Evolutionary conservation across 352 stramenopile species (phyloP).

Genomic region (Blastocystis sp.): DNA sequence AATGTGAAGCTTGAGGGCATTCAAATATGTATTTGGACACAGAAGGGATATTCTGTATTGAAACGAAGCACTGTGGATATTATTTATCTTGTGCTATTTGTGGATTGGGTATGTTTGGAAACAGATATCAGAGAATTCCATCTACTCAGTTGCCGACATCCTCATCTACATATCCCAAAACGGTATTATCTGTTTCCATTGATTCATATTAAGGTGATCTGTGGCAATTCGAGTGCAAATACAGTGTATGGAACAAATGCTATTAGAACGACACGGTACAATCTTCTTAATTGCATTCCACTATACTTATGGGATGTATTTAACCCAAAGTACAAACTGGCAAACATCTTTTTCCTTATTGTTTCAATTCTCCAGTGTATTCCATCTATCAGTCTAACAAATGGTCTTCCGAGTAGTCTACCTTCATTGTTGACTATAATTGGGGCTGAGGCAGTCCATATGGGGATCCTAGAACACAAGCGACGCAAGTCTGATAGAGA

Average conservation of each 20-base stretch:
- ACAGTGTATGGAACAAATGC: neutral
- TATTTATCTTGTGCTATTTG: no score
- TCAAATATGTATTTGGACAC: no score
- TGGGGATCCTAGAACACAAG: slow-evolving; percentile 53
- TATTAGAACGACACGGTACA: slow-evolving; percentile 49
- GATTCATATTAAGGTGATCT: neutral
- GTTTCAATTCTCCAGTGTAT: slow-evolving; percentile 65
- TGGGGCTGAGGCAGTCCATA: slow-evolving; percentile 56
- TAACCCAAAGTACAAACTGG: slow-evolving; percentile 66
- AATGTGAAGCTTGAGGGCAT: no score
- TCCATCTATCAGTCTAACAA: slow-evolving; percentile 56
- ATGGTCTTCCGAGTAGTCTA: slow-evolving; percentile 53
- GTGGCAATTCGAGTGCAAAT: neutral
- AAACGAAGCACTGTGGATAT: no score
- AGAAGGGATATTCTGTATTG: no score
- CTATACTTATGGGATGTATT: slow-evolving; percentile 67
- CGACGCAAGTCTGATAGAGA: slow-evolving; percentile 17
- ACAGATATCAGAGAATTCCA: neutral
- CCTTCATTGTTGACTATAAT: slow-evolving; percentile 64
- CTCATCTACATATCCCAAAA: slow-evolving; percentile 22
- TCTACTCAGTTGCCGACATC: neutral
- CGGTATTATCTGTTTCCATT: neutral
- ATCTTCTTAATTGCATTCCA: neutral
- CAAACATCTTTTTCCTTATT: slow-evolving; percentile 63
- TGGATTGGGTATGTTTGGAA: neutral